Conservation (phyloP, 305 asterid genomes). For the Solanum hybrid region DNA sequence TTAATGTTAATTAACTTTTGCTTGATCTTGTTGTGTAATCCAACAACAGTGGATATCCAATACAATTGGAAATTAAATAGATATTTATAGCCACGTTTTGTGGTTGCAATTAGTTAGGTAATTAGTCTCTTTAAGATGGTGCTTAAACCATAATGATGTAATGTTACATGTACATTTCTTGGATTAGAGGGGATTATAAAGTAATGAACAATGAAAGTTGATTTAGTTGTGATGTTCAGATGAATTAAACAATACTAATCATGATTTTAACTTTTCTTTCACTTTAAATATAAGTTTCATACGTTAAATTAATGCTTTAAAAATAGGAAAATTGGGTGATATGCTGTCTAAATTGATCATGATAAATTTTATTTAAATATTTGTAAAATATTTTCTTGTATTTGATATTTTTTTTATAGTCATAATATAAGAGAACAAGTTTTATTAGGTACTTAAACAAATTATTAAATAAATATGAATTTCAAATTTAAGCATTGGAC, state of each 20-base stretch:
- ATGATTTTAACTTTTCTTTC: not conserved
- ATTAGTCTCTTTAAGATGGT: slow-evolving; percentile 17
- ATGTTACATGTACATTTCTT: not conserved
- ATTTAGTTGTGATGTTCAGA: not conserved
- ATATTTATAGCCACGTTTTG: not conserved
- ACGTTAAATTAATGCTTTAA: not conserved
- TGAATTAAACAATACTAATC: not conserved
- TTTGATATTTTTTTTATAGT: not conserved
- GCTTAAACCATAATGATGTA: slow-evolving; percentile 11
- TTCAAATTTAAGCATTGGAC: not conserved
- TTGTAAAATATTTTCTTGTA: not conserved
- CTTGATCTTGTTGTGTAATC: not conserved
- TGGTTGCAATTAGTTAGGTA: slow-evolving; percentile 8
- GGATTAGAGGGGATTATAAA: not conserved
- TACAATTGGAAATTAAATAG: not conserved
- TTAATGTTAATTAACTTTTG: not conserved
- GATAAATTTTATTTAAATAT: too few relatives aligned
- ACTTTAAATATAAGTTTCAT: not conserved
- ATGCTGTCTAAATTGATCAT: too few relatives aligned
- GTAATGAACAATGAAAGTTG: not conserved
- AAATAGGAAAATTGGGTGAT: not conserved
- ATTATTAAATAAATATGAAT: too few relatives aligned
- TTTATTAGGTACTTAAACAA: not conserved
- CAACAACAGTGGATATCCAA: not conserved
- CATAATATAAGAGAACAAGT: not conserved